Base-by-base conservation (phyloP, 2,329 filamentous ascomycete species). In the Ophiocordyceps sinensis region DNA sequence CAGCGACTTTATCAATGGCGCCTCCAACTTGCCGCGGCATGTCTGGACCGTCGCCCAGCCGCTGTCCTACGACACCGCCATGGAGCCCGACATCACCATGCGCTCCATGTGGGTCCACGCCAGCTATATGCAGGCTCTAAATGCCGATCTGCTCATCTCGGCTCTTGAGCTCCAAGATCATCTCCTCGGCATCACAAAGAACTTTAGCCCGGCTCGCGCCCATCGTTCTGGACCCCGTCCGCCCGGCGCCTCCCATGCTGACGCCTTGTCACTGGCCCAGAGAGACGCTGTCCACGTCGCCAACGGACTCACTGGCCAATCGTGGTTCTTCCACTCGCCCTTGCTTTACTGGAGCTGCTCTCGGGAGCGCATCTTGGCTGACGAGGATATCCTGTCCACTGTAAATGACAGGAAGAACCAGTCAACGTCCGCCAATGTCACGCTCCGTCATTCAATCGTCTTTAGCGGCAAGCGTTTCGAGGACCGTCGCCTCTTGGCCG, bases 241-340 rank as follows among this genome's bases (percentile, higher is more conserved):
- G n/a, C 47, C 51, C 40, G 38, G 50, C 19, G 47, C 63, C 28
- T 51, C 57, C 12, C 32, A 35, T n/a, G 45, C 47, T 14, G 47
- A 42, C 3, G 59, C 66, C 44, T 54, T 75, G 37, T 60, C 63
- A 6, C 58, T 60, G 13, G 49, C 53, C 13, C 62, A 72, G 46
- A 68, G 75, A 28, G 71, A 80, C 51, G 56, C 66, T 9, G 64
- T 75, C 23, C 76, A 80, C 51, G 68, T 75, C 40, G 63, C 68
- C 48, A 78, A 79, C 51, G 75, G 74, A 13, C 57, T 77, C 29
- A 75, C 68, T 4, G 71, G 76, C 47, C 63, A 77, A 49, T 76
- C 76, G 4, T 86, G 82, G 82, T 83, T 84, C 49, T 84, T 84
- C 53, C 82, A 88, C 51, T 88, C 84, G n/a, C 83, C 84, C 1